phyloP scores from a whole-genome alignment of 257 asterid genomes.

The Penstemon barbatus region DNA sequence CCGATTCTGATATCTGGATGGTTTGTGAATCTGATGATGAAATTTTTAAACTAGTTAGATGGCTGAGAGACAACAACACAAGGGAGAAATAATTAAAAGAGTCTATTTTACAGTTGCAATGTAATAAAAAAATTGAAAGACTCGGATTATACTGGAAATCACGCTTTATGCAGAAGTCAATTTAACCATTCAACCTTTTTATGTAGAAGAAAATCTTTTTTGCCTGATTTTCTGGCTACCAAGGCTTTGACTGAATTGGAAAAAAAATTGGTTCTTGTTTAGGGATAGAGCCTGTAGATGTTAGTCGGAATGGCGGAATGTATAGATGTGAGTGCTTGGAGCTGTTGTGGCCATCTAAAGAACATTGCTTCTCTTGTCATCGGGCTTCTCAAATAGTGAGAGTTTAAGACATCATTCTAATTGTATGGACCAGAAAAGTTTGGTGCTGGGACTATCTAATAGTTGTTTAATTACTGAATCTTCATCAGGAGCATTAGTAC shows the following conservation, averaged over 20 bases:
- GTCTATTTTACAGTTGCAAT: slow-evolving; percentile 56
- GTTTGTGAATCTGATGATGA: slow-evolving; percentile 63
- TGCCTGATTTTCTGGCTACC: slow-evolving; percentile 45
- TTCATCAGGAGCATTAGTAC: slow-evolving; percentile 56
- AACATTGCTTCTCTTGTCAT: slow-evolving; percentile 78
- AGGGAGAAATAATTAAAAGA: slow-evolving; percentile 83
- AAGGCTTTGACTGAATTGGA: slow-evolving; percentile 63
- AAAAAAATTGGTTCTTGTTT: slow-evolving; percentile 49
- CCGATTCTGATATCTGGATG: slow-evolving; percentile 66
- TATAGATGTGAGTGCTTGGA: slow-evolving; percentile 85
- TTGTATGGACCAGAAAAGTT: slow-evolving; percentile 26
- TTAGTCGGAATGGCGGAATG: slow-evolving; percentile 39
- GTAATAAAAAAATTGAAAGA: slow-evolving; percentile 43
- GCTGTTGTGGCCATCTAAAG: slow-evolving; percentile 64
- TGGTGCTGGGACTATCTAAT: slow-evolving; percentile 39
- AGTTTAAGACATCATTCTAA: slow-evolving; percentile 54
- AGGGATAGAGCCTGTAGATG: slow-evolving; percentile 34
- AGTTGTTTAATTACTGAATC: slow-evolving; percentile 55
- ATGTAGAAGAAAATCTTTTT: slow-evolving; percentile 28
- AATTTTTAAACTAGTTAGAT: slow-evolving; percentile 58
- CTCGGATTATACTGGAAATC: slow-evolving; percentile 38
- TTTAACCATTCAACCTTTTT: slow-evolving; percentile 14
- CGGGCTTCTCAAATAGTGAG: slow-evolving; percentile 52
- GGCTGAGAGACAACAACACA: slow-evolving; percentile 68
- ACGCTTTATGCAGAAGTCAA: slow-evolving; percentile 35